A percentile compares a stretch with the other conserved stretches of the same genome.
These are phyloP conservation scores for Penicillium fimorum DNA, from an alignment of 495 filamentous ascomycete genomes.

Conservation along the genomic window DNA sequence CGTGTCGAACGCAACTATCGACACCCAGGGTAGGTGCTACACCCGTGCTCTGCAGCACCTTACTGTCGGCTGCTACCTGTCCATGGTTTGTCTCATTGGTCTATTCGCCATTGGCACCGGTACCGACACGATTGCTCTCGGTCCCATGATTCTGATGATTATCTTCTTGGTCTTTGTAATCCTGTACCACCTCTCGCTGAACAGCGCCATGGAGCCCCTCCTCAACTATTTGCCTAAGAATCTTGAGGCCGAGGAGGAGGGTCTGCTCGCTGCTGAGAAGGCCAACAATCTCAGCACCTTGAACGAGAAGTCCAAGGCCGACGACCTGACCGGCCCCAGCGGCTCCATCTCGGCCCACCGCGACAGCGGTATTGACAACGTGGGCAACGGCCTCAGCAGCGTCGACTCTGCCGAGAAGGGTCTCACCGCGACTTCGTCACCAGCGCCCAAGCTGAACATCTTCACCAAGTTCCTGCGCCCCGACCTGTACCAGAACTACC, in stretches of 20 bases:
- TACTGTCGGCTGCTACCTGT: conserved; percentile 82
- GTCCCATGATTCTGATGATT: conserved; percentile 81
- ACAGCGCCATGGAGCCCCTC: conserved; percentile 73
- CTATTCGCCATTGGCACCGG: conserved; percentile 72
- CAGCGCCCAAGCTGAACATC: conserved; percentile 52
- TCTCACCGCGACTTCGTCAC: conserved; percentile 15
- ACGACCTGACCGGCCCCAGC: conserved; percentile 17
- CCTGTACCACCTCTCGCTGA: conserved; percentile 81
- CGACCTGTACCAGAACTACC: conserved; percentile 72
- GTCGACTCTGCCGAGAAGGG: conserved; percentile 43
- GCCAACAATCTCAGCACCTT: conserved; percentile 15
- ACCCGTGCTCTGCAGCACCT: conserved; percentile 88
- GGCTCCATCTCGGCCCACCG: conserved; percentile 12
- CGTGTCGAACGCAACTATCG: conserved; percentile 78
- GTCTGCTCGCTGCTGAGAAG: conserved; percentile 49
- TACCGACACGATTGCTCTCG: conserved; percentile 57
- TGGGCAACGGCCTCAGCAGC: conserved; percentile 31
- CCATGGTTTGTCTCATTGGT: conserved; percentile 83
- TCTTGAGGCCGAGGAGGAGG: conserved; percentile 63
- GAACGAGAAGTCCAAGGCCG: conserved; percentile 31
- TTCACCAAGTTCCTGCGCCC: conserved; percentile 75
- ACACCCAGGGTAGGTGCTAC: conserved; percentile 89
- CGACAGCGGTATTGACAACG: conserved; percentile 24
- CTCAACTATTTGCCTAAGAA: conserved; percentile 77
- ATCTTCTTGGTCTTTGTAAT: conserved; percentile 75